Evolutionary conservation across 208 protist genomes (phyloP).

Genomic region (Trypanosoma rangeli): DNA sequence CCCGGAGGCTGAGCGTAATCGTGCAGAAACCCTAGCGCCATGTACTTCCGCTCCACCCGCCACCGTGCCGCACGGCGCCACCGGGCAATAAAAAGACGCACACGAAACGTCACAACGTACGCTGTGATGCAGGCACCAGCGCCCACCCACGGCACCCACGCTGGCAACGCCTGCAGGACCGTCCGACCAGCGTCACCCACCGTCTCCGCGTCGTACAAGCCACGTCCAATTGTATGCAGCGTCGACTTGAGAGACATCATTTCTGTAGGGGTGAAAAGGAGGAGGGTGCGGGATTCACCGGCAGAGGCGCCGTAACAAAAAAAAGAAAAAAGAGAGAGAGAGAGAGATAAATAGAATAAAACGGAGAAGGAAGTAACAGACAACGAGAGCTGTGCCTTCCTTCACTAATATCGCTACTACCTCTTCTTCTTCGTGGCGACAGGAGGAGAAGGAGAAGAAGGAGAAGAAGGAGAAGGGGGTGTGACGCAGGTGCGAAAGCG

Average conservation of each 20-base stretch:
- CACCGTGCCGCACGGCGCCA: conserved; percentile 75
- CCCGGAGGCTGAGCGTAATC: conserved; percentile 33
- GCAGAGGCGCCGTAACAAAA: background rate
- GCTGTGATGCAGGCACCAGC: conserved; percentile 36
- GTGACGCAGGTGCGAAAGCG: too few relatives aligned
- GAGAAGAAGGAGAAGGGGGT: too few relatives aligned
- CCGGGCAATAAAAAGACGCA: conserved; percentile 67
- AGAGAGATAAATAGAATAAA: background rate
- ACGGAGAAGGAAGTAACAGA: too few relatives aligned
- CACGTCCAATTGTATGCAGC: conserved; percentile 30
- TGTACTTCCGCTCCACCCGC: conserved; percentile 71
- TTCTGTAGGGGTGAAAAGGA: too few relatives aligned
- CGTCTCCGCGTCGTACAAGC: conserved; percentile 68
- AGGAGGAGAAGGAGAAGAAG: too few relatives aligned
- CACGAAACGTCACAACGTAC: conserved; percentile 68
- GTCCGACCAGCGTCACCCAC: conserved; percentile 45
- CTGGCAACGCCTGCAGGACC: conserved; percentile 57
- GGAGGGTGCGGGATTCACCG: background rate
- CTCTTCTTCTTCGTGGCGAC: too few relatives aligned
- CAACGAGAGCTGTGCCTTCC: too few relatives aligned
- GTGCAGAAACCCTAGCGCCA: conserved; percentile 62
- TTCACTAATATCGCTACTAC: too few relatives aligned
- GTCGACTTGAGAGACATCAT: conserved; percentile 6
- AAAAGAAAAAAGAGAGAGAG: conserved; percentile 10
- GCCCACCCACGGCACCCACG: conserved; percentile 65